Evolutionary conservation across 768 basidiomycete species (phyloP), one percentile per base, ranked within the genome.

Genomic region (Leucogyrophana mollusca): DNA sequence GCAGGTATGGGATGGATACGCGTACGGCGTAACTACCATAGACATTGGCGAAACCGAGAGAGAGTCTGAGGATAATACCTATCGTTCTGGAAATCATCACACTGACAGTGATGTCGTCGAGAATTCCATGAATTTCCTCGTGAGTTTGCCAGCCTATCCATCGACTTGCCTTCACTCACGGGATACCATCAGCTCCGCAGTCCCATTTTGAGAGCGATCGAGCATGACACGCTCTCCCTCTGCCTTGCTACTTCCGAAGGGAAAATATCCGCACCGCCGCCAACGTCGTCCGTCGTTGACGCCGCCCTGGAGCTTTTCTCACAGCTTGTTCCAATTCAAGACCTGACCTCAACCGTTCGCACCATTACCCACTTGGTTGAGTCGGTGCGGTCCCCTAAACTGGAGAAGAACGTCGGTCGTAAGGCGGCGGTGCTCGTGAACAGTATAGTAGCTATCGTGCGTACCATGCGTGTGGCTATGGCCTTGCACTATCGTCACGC

Each of bases 271-370:
- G 56, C 59, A 10, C 82, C 89, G 7, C 84, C 94, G 2, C 73
- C 94, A 2, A 74, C 80, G 0, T 92, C 91, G 0, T 80, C 87
- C 4, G 87, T 92, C 9, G 87, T 96, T 21, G 90, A 97, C 61
- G 82, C 87, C 5, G 88, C 92, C 0, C 84, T 98, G n/a, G 82
- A 87, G 34, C 74, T 97, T 2, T 97, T 97, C 56, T 73, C 90
- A 0, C 76, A 79, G 27, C 68, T 96, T 30, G 76, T 96, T 21
- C 85, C 90, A 1, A 65, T 84, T 18, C 94, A 96, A 63, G 90
- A 90, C 53, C 64, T 82, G 2, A 46, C 73, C 3, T 73, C 81
- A 0, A 79, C 78, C 9, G 68, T 73, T 2, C 79, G 79, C 18
- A 72, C 75, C 10, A 66, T 89, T 20, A 72, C 69, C 0, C 76